phyloP scores from a whole-genome alignment of 495 filamentous ascomycete species.

The Aspergillus ellipticus region DNA sequence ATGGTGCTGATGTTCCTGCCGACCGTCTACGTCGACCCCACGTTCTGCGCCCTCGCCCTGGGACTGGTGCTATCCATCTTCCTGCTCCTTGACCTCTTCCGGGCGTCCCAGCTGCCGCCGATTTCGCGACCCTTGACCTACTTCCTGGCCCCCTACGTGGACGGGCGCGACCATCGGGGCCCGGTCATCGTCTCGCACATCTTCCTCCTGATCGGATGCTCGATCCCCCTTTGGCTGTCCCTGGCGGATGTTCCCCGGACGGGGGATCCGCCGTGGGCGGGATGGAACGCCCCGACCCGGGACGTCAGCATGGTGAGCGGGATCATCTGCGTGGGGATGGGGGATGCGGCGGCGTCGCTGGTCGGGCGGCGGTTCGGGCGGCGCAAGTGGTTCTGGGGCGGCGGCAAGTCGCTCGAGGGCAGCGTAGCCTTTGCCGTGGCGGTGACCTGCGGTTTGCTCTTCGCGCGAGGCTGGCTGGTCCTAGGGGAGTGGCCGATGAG shows the following conservation, averaged over 20 bases:
- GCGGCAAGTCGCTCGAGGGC: slow-evolving; percentile 92
- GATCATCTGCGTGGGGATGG: slow-evolving; percentile 90
- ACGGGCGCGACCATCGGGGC: slow-evolving; percentile 86
- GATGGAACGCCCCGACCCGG: slow-evolving; percentile 67
- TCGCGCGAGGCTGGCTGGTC: slow-evolving; percentile 71
- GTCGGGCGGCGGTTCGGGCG: slow-evolving; percentile 84
- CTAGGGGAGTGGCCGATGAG: slow-evolving; percentile 64
- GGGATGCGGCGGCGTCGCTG: slow-evolving; percentile 91
- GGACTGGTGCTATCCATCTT: slow-evolving; percentile 73
- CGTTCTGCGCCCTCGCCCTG: slow-evolving; percentile 75
- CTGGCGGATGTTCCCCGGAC: slow-evolving; percentile 59
- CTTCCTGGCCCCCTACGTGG: slow-evolving; percentile 90
- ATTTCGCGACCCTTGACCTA: slow-evolving; percentile 74
- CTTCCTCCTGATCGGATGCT: slow-evolving; percentile 93
- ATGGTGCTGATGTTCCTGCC: slow-evolving; percentile 95
- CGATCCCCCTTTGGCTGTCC: slow-evolving; percentile 89
- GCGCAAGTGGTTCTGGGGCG: slow-evolving; percentile 93
- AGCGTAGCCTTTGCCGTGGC: slow-evolving; percentile 79
- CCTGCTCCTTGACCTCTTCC: slow-evolving; percentile 80
- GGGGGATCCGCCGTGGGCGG: slow-evolving; percentile 50
- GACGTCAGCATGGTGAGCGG: slow-evolving; percentile 87
- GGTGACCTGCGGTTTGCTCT: slow-evolving; percentile 67
- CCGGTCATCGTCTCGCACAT: slow-evolving; percentile 95
- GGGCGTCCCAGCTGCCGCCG: slow-evolving; percentile 87
- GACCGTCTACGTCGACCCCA: slow-evolving; percentile 77